Base-by-base conservation (phyloP, 1,284 basidiomycete species). In the Puccinia horiana region DNA sequence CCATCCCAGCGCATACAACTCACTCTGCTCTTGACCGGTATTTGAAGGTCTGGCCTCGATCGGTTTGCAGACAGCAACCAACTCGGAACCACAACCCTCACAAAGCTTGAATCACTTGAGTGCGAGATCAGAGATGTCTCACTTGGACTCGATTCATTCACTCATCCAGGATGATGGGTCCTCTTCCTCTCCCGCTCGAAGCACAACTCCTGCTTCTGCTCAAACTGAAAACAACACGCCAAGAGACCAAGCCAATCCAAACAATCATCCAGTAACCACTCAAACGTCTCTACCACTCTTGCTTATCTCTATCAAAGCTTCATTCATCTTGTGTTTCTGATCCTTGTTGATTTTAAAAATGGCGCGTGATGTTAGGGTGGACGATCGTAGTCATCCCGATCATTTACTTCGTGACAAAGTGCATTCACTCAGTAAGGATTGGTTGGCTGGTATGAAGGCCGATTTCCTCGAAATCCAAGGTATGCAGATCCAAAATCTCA, bases 381-480 rank as follows among this genome's bases (percentile, higher is more conserved):
- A 73, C 47, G 40, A 32, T n/a, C 35, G 32, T 0, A 40, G 18
- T 14, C 72, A n/a, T 6, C 37, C 63, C 6, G 20, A 42, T 67
- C 1, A 23, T 47, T 26, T 69, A 8, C n/a, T 69, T 14, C 42
- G 42, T 23, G 65, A 61, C 32, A 61, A 75, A 16, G 49, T 75
- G 26, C 73, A 44, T 40, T 58, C 73, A 18, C 49, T 75, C 37
- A 75, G 47, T 14, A 29, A 56, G 35, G 54, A 61, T 75, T 75
- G 73, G 73, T 37, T 75, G 26, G 40, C 35, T 42, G 73, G 49
- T 26, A 75, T 75, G 35, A 61, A 23, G n/a, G 54, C 73, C 18
- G 73, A 75, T 20, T 61, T 75, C 26, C 73, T 56, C 35, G 73
- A 75, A 75, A 61, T 75, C 54, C 73, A 75, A 75, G 73, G 73